Evolutionary conservation across 768 basidiomycete genomes (phyloP), one percentile per base, ranked within the genome.

Genomic region (Agaricus sinodeliciosus): DNA sequence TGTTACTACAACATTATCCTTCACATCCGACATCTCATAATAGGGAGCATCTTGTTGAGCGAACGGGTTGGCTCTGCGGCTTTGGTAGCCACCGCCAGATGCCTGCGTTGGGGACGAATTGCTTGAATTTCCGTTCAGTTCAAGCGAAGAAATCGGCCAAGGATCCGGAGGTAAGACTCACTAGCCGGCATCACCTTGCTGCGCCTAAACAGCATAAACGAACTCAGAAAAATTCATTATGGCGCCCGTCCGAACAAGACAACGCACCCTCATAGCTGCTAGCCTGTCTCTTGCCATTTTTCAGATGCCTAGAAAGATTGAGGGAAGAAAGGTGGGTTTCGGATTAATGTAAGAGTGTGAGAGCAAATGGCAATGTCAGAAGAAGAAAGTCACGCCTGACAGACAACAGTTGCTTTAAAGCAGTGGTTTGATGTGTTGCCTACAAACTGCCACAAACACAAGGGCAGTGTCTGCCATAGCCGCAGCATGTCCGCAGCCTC

Each of bases 211-310:
- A 31, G 31, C 11, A 31, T 7, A 8, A 49, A 55, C 54, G 53
- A 31, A 45, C 46, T 57, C 61, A 40, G 31, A 31, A 31, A 53
- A 49, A 57, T 55, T 41, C 56, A 57, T 37, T 36, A 43, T 50
- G 35, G 44, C n/a, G 43, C 40, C 35, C 46, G 45, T 55, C 19
- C 51, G 45, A 31, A 31, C 28, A 36, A n/a, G 57, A 51, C 46
- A 26, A 61, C 82, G 54, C 55, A 89, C 88, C 72, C 89, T 81
- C 82, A 88, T 81, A 57, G 86, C 88, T 62, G 89, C 91, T 59
- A 94, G 79, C 77, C 92, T 82, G 74, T 94, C 91, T 80, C 92
- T 83, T 59, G 92, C 89, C 84, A 90, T 87, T 47, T 25, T 43
- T 12, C 42, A 18, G 59, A 31, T 39, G 47, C 52, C 52, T 51